Evolutionary conservation across 495 filamentous ascomycete genomes (phyloP).

Genomic region (Barbatosphaeria neglecta): DNA sequence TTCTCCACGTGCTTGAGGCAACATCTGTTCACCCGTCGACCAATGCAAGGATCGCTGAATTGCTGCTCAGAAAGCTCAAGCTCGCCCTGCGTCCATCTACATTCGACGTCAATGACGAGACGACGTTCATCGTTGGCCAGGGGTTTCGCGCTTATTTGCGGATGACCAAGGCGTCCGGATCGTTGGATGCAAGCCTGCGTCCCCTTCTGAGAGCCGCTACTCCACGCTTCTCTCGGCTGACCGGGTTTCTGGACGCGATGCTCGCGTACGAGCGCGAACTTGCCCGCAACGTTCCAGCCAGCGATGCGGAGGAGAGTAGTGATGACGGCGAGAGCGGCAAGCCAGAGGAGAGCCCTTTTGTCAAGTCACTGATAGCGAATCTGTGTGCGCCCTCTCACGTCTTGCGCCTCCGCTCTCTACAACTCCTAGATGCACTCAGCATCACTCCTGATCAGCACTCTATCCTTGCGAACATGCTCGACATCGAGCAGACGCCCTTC

Average conservation of each 20-base stretch:
- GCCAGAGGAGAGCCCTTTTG: conserved; percentile 41
- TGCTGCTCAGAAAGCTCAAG: conserved; percentile 43
- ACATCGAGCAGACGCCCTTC: conserved; percentile 67
- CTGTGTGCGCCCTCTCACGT: conserved; percentile 60
- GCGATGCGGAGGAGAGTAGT: conserved; percentile 10
- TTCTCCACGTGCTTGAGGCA: conserved; percentile 35
- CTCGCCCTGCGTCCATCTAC: conserved; percentile 44
- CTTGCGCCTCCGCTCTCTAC: conserved; percentile 57
- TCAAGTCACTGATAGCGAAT: conserved; percentile 53
- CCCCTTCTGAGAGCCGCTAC: conserved; percentile 49
- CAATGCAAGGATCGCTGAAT: conserved; percentile 39
- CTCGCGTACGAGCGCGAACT: conserved; percentile 45
- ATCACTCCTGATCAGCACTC: conserved; percentile 23
- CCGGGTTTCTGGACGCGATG: conserved; percentile 56
- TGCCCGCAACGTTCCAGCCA: conserved; percentile 21
- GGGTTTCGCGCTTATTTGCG: conserved; percentile 43
- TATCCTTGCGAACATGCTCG: conserved; percentile 43
- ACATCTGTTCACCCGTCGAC: conserved; percentile 42
- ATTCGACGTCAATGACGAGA: conserved; percentile 42
- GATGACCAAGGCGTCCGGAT: conserved; percentile 34
- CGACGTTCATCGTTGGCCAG: conserved; percentile 44
- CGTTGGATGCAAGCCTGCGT: conserved; percentile 42
- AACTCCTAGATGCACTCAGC: conserved; percentile 46
- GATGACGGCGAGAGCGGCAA: conserved; percentile 26
- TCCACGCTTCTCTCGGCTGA: conserved; percentile 46